Base-by-base conservation (phyloP, 371 early-diverging fungal species). In the Lichtheimia ramosa region DNA sequence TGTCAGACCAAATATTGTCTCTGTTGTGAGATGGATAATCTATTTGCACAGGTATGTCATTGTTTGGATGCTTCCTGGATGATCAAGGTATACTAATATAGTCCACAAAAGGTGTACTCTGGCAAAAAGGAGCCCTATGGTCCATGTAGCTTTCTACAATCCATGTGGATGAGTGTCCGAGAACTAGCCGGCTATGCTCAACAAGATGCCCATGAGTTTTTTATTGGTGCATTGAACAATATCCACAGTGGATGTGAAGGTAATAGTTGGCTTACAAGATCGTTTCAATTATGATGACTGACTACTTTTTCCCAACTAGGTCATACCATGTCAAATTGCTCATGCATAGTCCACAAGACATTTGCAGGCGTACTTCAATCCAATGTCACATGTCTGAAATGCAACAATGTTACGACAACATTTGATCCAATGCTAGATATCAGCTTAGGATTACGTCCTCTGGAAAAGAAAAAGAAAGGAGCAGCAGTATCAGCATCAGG, bases 181-280 rank as follows among this genome's bases (percentile, higher is more conserved):
- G 90, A 95, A 43, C 75, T 97, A 40, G 95, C 97, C 28, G 93
- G 96, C 3, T 94, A 95, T 65, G 87, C 90, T 4, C 97, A 98
- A 71, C 97, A 98, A 65, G 98, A 98, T 68, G 94, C 96, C 0
- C 98, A 98, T 70, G 98, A 98, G 59, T 96, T 94, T 60, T 94
- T 96, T 65, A 94, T 97, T 48, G 85, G 94, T 39, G 83, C 92
- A 1, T 65, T 96, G 57, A 92, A 96, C 61, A 82, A 88, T 54
- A 83, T 98, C 61, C 98, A 98, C 66, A 75, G 76, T n/a, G 83
- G 85, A 23, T 68, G 70, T 48, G 64, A 79, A 64, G 79, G 65
- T 57, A 64, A 52, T 25, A 3, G 10, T 57, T 56, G 12, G 25
- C 5, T 10, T 1, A 54, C 2, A 27, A 8, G 18, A 21, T 2